Evolutionary conservation across 2,329 filamentous ascomycete species (phyloP).

Genomic region (Gyromitra esculenta): DNA sequence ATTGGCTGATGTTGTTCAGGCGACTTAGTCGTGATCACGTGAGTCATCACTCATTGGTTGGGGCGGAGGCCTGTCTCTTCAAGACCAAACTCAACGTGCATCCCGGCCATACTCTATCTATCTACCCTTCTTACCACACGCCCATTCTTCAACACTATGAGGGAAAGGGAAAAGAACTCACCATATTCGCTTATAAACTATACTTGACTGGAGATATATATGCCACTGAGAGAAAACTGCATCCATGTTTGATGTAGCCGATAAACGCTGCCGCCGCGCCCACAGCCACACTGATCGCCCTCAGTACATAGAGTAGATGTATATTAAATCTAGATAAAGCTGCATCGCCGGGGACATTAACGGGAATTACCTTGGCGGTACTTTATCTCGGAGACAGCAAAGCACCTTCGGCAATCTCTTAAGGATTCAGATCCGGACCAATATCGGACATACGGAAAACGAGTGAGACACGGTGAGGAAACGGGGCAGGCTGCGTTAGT

Average conservation of each 20-base stretch:
- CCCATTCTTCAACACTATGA: too few species aligned
- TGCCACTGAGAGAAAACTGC: too few species aligned
- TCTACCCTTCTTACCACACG: too few species aligned
- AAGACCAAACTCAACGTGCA: too few species aligned
- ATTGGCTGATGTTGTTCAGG: too few species aligned
- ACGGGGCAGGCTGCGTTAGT: not conserved
- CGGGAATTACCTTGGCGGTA: not conserved
- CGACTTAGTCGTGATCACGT: too few species aligned
- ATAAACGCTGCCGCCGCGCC: not conserved
- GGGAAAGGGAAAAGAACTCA: too few species aligned
- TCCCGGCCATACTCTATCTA: too few species aligned
- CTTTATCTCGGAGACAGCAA: not conserved
- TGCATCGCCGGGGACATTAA: not conserved
- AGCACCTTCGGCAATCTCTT: constrained; percentile 34
- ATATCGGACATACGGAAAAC: constrained; percentile 13
- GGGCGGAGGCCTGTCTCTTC: too few species aligned
- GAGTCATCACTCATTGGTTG: too few species aligned
- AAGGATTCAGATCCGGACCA: constrained; percentile 32
- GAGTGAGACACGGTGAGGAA: not conserved
- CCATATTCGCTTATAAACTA: too few species aligned
- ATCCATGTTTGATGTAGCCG: not conserved
- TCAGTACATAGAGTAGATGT: not conserved
- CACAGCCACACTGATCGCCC: constrained; percentile 1
- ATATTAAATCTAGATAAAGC: not conserved
- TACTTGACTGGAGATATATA: too few species aligned